Conservation (phyloP, 2,329 filamentous ascomycete genomes). For the Herpotrichia juniperi region DNA sequence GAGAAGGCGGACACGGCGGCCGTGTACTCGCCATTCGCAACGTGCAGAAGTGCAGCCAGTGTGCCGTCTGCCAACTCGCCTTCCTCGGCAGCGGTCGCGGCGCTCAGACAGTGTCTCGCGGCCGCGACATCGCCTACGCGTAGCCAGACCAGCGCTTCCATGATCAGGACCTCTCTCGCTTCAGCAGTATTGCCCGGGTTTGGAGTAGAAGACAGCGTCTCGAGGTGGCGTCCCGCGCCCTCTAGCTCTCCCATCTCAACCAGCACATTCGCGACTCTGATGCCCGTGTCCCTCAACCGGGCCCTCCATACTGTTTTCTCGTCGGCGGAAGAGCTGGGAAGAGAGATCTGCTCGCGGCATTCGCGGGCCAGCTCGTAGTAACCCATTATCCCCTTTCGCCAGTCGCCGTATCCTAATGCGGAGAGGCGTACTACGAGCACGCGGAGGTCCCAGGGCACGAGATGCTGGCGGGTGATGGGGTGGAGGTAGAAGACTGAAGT, state of each 20-base stretch:
- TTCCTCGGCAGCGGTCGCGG: slow-evolving; percentile 17
- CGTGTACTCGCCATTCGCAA: slow-evolving; percentile 77
- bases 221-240: slow-evolving; percentile 76
- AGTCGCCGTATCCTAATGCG: slow-evolving; percentile 84
- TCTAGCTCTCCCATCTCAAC: slow-evolving; percentile 88
- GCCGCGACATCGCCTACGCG: slow-evolving; percentile 77
- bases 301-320: slow-evolving; percentile 71
- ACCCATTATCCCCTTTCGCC: slow-evolving; percentile 82
- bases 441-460: slow-evolving; percentile 87
- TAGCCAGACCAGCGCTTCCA: slow-evolving; percentile 72
- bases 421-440: slow-evolving; percentile 84
- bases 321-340: slow-evolving; percentile 50
- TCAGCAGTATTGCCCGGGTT: slow-evolving; percentile 47
- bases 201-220: slow-evolving; percentile 57
- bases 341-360: slow-evolving; percentile 62
- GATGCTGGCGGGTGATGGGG: slow-evolving; percentile 54
- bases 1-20: slow-evolving; percentile 69
- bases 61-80: slow-evolving; percentile 45
- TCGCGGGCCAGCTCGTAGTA: slow-evolving; percentile 88
- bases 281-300: slow-evolving; percentile 76
- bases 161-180: slow-evolving; percentile 42
- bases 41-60: slow-evolving; percentile 72
- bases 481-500: slow-evolving; percentile 59
- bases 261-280: slow-evolving; percentile 67
- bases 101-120: slow-evolving; percentile 63